A percentile compares a stretch with the other conserved stretches of the same genome.
Evolutionary conservation across 2,329 filamentous ascomycete species (phyloP).

Genomic region (Ceratocystis variospora): DNA sequence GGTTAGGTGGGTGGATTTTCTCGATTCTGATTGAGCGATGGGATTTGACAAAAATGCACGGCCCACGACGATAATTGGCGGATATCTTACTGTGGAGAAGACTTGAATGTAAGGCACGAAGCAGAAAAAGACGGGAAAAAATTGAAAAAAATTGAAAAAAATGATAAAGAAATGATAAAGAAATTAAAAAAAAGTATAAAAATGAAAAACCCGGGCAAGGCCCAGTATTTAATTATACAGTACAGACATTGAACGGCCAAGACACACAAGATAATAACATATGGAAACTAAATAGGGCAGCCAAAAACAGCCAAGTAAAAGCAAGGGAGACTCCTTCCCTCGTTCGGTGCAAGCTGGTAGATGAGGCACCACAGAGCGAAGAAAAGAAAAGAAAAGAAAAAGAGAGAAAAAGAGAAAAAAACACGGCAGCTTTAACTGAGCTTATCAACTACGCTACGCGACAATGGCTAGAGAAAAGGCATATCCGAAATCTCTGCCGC

Average conservation of each 20-base stretch:
- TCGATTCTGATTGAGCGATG: not conserved
- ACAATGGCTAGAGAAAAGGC: no score
- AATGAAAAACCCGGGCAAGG: not conserved
- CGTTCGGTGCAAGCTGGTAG: no score
- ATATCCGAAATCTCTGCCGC: not conserved
- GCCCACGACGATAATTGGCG: slow-evolving; percentile 1
- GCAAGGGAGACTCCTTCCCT: no score
- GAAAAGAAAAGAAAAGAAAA: no score
- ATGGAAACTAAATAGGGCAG: no score
- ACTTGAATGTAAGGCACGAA: not conserved
- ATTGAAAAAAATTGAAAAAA: not conserved
- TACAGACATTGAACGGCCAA: no score
- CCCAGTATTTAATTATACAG: not conserved
- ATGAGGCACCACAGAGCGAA: no score
- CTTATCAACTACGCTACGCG: not conserved
- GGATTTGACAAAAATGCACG: slow-evolving; percentile 4
- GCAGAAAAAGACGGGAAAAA: slow-evolving; percentile 11
- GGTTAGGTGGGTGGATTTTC: not conserved
- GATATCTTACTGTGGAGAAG: slow-evolving; percentile 4
- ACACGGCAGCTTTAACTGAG: not conserved
- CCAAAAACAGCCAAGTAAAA: no score
- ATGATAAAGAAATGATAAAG: no score
- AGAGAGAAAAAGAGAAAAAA: no score
- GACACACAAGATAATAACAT: not conserved
- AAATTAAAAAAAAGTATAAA: not conserved